Percentiles rank a stretch among this genome's conserved stretches.
These are phyloP conservation scores for Aspergillus pseudoglaucus DNA, from an alignment of 2,329 filamentous ascomycete species.

Conservation along the genomic window DNA sequence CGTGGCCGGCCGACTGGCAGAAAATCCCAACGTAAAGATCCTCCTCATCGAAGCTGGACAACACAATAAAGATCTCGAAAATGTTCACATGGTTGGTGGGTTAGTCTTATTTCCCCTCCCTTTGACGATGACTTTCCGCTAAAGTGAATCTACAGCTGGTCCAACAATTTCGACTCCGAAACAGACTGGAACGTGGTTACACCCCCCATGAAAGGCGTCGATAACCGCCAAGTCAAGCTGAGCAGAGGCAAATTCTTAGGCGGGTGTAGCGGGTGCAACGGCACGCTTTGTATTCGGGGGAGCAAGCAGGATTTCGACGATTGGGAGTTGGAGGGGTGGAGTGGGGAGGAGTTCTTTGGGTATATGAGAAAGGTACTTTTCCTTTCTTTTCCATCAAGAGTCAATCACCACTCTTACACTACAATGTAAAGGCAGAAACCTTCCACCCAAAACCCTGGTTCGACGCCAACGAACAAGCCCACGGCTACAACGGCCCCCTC, in stretches of 20 bases:
- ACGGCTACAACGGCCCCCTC: constrained; percentile 49
- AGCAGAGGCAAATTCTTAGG: constrained; percentile 40
- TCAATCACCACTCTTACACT: too few species aligned
- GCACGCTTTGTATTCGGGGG: constrained; percentile 39
- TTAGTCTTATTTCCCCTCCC: constrained; percentile 11
- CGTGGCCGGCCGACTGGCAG: constrained; percentile 43
- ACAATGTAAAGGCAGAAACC: constrained; percentile 46
- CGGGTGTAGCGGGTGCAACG: constrained; percentile 39
- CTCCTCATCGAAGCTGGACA: constrained; percentile 45
- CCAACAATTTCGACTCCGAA: constrained; percentile 37
- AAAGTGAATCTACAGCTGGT: constrained; percentile 25
- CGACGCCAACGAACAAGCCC: constrained; percentile 41
- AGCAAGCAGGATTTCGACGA: constrained; percentile 47
- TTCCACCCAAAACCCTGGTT: constrained; percentile 56
- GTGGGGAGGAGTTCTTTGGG: constrained; percentile 50
- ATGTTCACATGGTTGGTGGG: constrained; percentile 42
- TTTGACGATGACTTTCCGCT: not conserved
- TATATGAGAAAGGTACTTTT: constrained; percentile 51
- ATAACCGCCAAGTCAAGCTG: constrained; percentile 37
- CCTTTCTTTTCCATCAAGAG: too few species aligned
- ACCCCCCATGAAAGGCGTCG: constrained; percentile 32
- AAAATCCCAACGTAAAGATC: constrained; percentile 36
- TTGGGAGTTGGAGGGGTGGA: constrained; percentile 50
- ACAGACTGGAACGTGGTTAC: constrained; percentile 43
- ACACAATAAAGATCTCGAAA: constrained; percentile 39